phyloP scores from a whole-genome alignment of 306 rosid species.

The Pterocarpus santalinus region DNA sequence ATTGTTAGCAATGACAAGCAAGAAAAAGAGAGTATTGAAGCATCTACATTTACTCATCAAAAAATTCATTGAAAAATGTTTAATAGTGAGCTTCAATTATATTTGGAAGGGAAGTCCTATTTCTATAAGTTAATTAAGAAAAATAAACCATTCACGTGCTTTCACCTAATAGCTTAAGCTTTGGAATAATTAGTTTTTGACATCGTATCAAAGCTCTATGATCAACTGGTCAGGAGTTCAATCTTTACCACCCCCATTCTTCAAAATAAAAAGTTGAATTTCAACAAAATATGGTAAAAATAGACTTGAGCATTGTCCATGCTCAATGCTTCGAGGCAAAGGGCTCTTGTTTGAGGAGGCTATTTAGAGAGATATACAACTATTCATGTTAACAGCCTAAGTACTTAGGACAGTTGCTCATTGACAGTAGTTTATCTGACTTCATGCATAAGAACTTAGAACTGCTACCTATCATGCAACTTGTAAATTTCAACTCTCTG shows the following conservation, averaged over 20 bases:
- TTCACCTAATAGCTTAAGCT: conserved; percentile 19
- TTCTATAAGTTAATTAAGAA: conserved; percentile 9
- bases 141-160: conserved; percentile 4
- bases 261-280: conserved; percentile 24
- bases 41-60: neutral
- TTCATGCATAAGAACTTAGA: conserved; percentile 10
- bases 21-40: conserved; percentile 2
- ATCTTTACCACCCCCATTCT: conserved; percentile 13
- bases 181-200: neutral
- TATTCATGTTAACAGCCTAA: neutral
- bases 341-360: neutral
- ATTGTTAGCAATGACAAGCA: conserved; percentile 10
- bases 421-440: conserved; percentile 12
- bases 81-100: neutral
- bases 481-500: neutral
- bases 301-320: conserved; percentile 14
- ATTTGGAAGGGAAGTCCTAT: conserved; percentile 33
- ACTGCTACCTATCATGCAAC: conserved; percentile 1
- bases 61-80: neutral
- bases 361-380: neutral
- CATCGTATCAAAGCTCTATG: neutral
- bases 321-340: neutral
- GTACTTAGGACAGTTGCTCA: neutral
- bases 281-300: neutral
- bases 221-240: neutral